A percentile compares a stretch with the other conserved stretches of the same genome.
Evolutionary conservation across 352 stramenopile genomes (phyloP).

Genomic region (Globisporangium uncinulatum): DNA sequence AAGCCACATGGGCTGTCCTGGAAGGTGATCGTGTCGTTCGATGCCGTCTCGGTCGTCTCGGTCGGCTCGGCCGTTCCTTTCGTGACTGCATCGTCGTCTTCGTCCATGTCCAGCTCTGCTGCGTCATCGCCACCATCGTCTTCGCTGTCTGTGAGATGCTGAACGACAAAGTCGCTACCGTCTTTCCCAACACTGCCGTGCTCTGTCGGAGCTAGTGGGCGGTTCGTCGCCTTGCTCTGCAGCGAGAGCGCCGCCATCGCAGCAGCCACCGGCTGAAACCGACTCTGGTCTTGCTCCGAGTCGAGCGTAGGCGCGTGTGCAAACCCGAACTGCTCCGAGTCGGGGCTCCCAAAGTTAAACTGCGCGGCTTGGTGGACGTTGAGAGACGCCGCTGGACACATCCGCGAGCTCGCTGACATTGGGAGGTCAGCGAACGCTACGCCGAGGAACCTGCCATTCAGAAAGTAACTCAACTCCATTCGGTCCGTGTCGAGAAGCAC

Average conservation of each 20-base stretch:
- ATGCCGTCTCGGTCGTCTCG: neutral
- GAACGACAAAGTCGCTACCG: neutral
- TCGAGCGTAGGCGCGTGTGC: conserved; percentile 30
- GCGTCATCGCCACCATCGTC: conserved; percentile 11
- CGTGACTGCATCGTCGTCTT: neutral
- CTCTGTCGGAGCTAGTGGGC: too few species aligned
- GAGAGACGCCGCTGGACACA: conserved; percentile 82
- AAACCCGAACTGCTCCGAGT: conserved; percentile 17
- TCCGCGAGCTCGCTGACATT: conserved; percentile 30
- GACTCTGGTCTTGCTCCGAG: conserved; percentile 31
- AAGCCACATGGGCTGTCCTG: neutral
- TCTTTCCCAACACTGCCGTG: neutral
- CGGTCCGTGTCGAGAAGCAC: conserved; percentile 83
- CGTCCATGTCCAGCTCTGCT: conserved; percentile 14
- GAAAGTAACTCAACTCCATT: conserved; percentile 83
- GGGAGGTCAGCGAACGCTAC: conserved; percentile 67
- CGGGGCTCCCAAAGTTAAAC: conserved; percentile 69
- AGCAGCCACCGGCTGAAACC: conserved; percentile 32
- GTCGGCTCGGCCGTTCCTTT: neutral
- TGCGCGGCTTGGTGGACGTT: conserved; percentile 74
- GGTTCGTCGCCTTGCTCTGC: neutral
- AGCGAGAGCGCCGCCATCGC: conserved; percentile 12
- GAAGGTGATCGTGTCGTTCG: neutral
- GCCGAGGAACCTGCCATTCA: conserved; percentile 90
- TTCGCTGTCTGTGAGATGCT: conserved; percentile 7